Base-by-base conservation (phyloP, 306 rosid species). In the Comarum palustre region DNA sequence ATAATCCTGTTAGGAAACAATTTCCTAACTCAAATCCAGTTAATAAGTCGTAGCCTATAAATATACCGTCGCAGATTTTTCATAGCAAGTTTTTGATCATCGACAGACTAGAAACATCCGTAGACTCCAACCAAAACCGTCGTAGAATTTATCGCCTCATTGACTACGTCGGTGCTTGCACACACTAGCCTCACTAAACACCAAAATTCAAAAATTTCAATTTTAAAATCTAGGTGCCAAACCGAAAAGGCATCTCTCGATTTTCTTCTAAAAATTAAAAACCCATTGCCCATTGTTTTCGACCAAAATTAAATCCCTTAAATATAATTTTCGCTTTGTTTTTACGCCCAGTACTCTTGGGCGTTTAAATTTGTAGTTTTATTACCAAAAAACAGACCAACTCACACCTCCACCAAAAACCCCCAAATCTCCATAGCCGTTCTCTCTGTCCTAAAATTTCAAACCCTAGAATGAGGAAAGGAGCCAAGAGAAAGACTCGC, bases 401-500 rank as follows among this genome's bases (percentile, higher is more conserved):
- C 27, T 20, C 60, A 22, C 6, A 2, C 20, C 22, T 3, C 2
- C 29, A 20, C 31, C 62, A 57, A 25, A 25, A 54, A 20, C 55
- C 8, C 52, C 22, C 54, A 19, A 48, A 48, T 16, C 54, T 48
- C 62, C 62, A 25, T 11, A 57, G 62, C 62, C 62, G 62, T 25
- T 55, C 62, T n/a, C 13, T 51, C 25, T 51, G 14, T n/a, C 19
- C 34, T 3, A 6, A 59, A 13, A 6, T 38, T 58, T 58, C 38
- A 27, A 58, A 59, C 19, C 63, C 63, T 24, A 12, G 10, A 54
- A 86, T 85, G 89, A 77, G 68, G 84, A 90, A 76, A 74, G 89
- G 87, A 42, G 27, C 86, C 8, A 90, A 84, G 88, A 83, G 90
- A 66, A 90, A 81, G 81, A 39, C 76, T 31, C 78, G 57, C 32